Evolutionary conservation across 2,329 filamentous ascomycete genomes (phyloP).

Genomic region (Paecilomyces dactylethromorphus): DNA sequence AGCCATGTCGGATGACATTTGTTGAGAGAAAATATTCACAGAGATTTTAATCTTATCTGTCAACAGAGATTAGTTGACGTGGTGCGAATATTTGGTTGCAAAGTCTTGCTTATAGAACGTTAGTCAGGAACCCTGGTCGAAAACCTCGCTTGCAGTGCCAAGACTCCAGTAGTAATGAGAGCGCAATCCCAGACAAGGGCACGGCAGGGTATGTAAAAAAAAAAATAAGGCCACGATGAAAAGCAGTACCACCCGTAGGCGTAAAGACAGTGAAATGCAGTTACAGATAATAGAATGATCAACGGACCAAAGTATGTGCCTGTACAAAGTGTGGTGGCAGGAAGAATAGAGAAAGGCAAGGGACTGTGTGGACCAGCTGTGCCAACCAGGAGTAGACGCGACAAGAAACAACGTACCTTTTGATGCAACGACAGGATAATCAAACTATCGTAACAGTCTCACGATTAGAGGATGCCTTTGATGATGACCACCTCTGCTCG

Average conservation of each 20-base stretch:
- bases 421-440: background rate
- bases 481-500: background rate
- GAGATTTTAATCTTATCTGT: background rate
- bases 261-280: background rate
- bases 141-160: constrained; percentile 30
- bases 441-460: background rate
- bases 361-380: background rate
- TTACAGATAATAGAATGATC: background rate
- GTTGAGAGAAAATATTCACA: background rate
- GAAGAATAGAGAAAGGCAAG: background rate
- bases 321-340: background rate
- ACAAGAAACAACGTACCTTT: constrained; percentile 17
- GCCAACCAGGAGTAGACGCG: constrained; percentile 6
- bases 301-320: background rate
- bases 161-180: constrained; percentile 7
- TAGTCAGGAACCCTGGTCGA: constrained; percentile 15
- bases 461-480: constrained; percentile 4
- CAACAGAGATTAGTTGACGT: background rate
- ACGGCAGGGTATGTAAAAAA: background rate
- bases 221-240: background rate
- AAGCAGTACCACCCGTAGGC: background rate
- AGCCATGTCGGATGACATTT: constrained; percentile 19
- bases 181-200: background rate
- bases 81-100: background rate
- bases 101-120: constrained; percentile 18